These are phyloP conservation scores for Scedosporium boydii DNA, from an alignment of 2,329 filamentous ascomycete species.

Conservation along the genomic window DNA sequence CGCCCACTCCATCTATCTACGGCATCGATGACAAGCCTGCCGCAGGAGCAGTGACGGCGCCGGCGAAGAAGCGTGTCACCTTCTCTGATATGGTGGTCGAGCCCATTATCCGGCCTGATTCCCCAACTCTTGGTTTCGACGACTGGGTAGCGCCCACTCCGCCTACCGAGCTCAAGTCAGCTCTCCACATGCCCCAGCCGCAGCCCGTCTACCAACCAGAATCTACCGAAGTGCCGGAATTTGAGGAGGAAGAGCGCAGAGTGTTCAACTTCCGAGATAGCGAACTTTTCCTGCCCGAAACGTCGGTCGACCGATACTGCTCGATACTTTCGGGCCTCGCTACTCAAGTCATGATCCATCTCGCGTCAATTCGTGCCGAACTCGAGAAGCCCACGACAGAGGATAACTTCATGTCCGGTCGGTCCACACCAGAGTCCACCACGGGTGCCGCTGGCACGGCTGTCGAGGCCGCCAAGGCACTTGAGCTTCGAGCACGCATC, in stretches of 20 bases:
- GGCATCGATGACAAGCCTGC: constrained; percentile 22
- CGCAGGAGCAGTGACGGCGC: neutral
- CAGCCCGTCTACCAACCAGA: neutral
- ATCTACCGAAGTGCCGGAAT: neutral
- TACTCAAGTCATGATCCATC: constrained; percentile 38
- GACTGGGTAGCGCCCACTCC: constrained; percentile 23
- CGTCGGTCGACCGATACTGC: constrained; percentile 38
- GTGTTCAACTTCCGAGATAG: neutral
- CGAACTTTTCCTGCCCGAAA: constrained; percentile 26
- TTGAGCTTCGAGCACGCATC: constrained; percentile 41
- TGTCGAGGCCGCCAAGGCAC: constrained; percentile 23
- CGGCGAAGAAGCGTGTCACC: constrained; percentile 27
- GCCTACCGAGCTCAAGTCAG: constrained; percentile 8
- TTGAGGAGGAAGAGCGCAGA: constrained; percentile 2
- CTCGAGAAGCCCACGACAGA: constrained; percentile 16
- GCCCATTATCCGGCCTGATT: constrained; percentile 47
- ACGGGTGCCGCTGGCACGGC: constrained; percentile 14
- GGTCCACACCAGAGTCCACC: constrained; percentile 10
- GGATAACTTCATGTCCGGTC: constrained; percentile 8
- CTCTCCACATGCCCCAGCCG: constrained; percentile 9
- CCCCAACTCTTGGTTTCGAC: constrained; percentile 48
- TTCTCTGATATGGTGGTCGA: constrained; percentile 28
- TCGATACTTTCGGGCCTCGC: constrained; percentile 37
- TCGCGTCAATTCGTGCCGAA: constrained; percentile 34
- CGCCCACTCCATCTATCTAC: constrained; percentile 35